phyloP scores from a whole-genome alignment of 352 stramenopile genomes.

The Globisporangium cylindrosporum region DNA sequence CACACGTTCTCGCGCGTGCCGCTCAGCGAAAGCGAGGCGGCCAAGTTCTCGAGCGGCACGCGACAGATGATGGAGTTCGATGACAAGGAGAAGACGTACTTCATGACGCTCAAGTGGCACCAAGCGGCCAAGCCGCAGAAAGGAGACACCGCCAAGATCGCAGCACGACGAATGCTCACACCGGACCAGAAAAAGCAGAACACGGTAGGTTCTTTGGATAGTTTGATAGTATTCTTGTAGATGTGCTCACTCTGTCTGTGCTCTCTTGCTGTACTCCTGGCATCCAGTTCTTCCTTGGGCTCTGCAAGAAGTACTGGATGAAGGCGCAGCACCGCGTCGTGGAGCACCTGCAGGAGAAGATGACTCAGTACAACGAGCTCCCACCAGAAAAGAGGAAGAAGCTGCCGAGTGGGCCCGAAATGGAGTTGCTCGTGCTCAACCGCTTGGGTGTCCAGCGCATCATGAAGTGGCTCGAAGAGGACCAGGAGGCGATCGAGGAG shows the following conservation, averaged over 20 bases:
- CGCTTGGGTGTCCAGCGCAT: slow-evolving; percentile 66
- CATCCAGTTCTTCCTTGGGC: slow-evolving; percentile 49
- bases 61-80: slow-evolving; percentile 85
- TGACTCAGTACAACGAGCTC: slow-evolving; percentile 28
- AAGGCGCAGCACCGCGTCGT: slow-evolving; percentile 68
- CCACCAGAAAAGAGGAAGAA: slow-evolving; percentile 24
- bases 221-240: neutral
- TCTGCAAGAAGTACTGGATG: slow-evolving; percentile 77
- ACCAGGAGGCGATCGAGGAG: slow-evolving; percentile 63
- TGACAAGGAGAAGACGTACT: slow-evolving; percentile 45
- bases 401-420: slow-evolving; percentile 25
- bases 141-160: slow-evolving; percentile 83
- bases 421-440: slow-evolving; percentile 63
- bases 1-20: slow-evolving; percentile 75
- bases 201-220: slow-evolving; percentile 19
- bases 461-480: slow-evolving; percentile 74
- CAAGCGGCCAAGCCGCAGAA: slow-evolving; percentile 79
- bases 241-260: neutral
- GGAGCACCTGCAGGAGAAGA: slow-evolving; percentile 67
- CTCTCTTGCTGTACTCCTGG: neutral
- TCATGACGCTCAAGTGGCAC: slow-evolving; percentile 86
- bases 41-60: slow-evolving; percentile 69
- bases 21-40: slow-evolving; percentile 50
- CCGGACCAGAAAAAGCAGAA: slow-evolving; percentile 80
- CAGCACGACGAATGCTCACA: slow-evolving; percentile 56